Evolutionary conservation across 2,329 filamentous ascomycete genomes (phyloP).

Genomic region (Fusarium torreyae): DNA sequence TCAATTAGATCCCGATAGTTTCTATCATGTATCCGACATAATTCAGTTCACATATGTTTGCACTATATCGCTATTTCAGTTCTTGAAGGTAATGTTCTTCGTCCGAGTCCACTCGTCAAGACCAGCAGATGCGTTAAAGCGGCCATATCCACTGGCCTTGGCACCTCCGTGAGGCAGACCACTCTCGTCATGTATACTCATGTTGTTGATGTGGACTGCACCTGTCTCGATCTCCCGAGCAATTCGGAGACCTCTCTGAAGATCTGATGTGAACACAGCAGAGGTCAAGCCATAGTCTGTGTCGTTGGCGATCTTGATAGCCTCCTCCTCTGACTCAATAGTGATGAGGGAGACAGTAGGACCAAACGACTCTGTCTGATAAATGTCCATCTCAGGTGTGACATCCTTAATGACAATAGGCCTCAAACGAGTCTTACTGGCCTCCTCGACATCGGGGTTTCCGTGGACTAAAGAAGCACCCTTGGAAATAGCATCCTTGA

Average conservation of each 20-base stretch:
- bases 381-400: slow-evolving; percentile 77
- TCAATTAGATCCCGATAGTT: too few relatives aligned
- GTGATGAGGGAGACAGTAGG: slow-evolving; percentile 79
- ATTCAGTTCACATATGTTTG: neutral
- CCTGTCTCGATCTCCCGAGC: slow-evolving; percentile 76
- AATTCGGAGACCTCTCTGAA: slow-evolving; percentile 72
- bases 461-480: slow-evolving; percentile 70
- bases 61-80: slow-evolving; percentile 41
- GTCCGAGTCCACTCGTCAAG: slow-evolving; percentile 74
- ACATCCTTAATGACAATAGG: slow-evolving; percentile 79
- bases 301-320: slow-evolving; percentile 82
- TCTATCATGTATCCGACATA: neutral
- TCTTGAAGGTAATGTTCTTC: slow-evolving; percentile 74
- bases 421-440: slow-evolving; percentile 63
- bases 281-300: slow-evolving; percentile 83
- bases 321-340: slow-evolving; percentile 79
- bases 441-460: slow-evolving; percentile 52
- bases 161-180: slow-evolving; percentile 76
- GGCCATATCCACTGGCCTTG: slow-evolving; percentile 75
- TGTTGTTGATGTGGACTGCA: slow-evolving; percentile 76
- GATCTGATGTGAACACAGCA: slow-evolving; percentile 80
- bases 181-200: slow-evolving; percentile 76
- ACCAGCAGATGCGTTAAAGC: slow-evolving; percentile 69
- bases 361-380: slow-evolving; percentile 82
- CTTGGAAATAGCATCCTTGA: slow-evolving; percentile 77